Evolutionary conservation across 225 moss, liverwort and hornwort species (phyloP), one percentile per base, ranked within the genome.

Genomic region (Sphagnum contortum): DNA sequence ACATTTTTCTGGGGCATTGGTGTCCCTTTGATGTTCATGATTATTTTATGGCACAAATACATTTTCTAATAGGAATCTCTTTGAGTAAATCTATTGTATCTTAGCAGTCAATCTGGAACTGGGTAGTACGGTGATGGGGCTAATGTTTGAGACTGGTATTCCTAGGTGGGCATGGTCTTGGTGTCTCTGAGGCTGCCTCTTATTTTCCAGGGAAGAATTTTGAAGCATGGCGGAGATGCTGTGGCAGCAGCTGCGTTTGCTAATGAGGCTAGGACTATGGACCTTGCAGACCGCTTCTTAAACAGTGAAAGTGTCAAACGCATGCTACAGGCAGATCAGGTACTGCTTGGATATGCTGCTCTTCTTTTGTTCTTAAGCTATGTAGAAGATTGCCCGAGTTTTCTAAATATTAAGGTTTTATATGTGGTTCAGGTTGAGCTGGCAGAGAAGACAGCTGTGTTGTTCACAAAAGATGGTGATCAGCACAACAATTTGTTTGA

Each of bases 241-340:
- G 79, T 86, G 57, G 85, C 87, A 6, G 98, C 98, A 52, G 89
- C 98, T 70, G 82, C 80, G 66, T 69, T 91, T 70, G 89, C 93
- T 55, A 91, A 98, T 73, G 93, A 98, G 79, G 98, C 98, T 9
- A 88, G 98, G 45, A 89, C 89, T 44, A 93, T 98, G 98, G 98
- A 98, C 70, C 87, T 98, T 63, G 98, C 98, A 8, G 98, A 98
- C 63, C 79, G 98, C 47, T 98, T 87, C 78, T 74, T 98, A 74
- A 98, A 98, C 63, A 98, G 98, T 71, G 98, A 98, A 68, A 87
- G 91, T 66, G 98, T 98, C 48, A 98, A 98, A 76, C 83, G 98
- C 59, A 93, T 98, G 98, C 91, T 98, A 61, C 90, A 98, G 87
- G 93, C 98, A 47, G 98, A 93, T 74, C 91, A 93, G 89, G 87